A percentile compares a stretch with the other conserved stretches of the same genome.
phyloP scores from a whole-genome alignment of 805 yeast species.

The Barnettozyma salicaria region DNA sequence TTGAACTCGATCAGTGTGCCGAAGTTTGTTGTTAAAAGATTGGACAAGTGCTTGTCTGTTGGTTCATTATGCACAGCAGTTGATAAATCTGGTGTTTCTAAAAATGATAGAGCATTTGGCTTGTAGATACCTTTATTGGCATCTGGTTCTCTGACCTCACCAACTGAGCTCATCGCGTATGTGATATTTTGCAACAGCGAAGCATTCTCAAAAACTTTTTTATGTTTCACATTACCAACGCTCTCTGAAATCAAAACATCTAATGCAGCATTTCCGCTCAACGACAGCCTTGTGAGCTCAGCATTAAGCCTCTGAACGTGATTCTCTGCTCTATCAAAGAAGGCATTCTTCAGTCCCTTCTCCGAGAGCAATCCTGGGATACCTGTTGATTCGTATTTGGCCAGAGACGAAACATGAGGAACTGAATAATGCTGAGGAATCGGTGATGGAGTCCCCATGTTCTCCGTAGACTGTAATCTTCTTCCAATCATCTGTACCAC shows the following conservation, averaged over 20 bases:
- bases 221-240: constrained; percentile 27
- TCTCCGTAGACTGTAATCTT: constrained; percentile 6
- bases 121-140: constrained; percentile 4
- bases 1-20: constrained; percentile 76
- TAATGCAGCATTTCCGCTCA: constrained; percentile 23
- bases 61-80: constrained; percentile 28
- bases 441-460: constrained; percentile 8
- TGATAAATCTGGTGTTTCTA: constrained; percentile 40
- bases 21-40: constrained; percentile 48
- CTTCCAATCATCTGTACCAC: neutral
- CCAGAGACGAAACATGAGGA: constrained; percentile 11
- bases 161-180: constrained; percentile 32
- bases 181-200: constrained; percentile 33
- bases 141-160: constrained; percentile 21
- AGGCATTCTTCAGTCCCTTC: constrained; percentile 43
- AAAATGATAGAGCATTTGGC: constrained; percentile 27
- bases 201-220: constrained; percentile 33
- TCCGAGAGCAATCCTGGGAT: constrained; percentile 45
- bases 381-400: constrained; percentile 28
- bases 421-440: constrained; percentile 13
- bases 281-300: constrained; percentile 22
- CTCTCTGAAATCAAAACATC: constrained; percentile 22
- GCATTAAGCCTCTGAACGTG: constrained; percentile 38
- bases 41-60: constrained; percentile 22
- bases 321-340: constrained; percentile 39